Base-by-base conservation (phyloP, 345 rosid genomes). In the Microthlaspi erraticum region DNA sequence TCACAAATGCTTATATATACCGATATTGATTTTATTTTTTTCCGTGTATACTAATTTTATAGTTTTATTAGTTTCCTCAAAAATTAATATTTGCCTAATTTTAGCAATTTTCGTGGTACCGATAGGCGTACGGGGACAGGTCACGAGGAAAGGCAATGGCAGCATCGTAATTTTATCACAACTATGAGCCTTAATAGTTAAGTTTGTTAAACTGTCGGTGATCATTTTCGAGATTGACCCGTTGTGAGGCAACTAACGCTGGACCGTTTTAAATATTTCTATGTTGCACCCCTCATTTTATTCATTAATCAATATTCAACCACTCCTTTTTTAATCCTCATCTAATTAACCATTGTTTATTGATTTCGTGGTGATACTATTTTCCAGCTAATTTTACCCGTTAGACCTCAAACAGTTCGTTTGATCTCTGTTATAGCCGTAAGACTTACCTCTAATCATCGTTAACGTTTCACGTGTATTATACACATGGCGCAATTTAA, bases 21-120 rank as follows among this genome's bases (percentile, higher is more conserved):
- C 20, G 13, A 63, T 34, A 37, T 36, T 36, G 16, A 60, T 34
- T 52, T 63, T 2, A 1, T 9, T 1, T 23, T n/a, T 46, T 73
- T 54, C 48, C 65, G 43, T 57, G 66, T 53, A 14, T 17, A 60
- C 59, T 64, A 64, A 57, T 49, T 58, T 46, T 56, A 38, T 58
- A 34, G 60, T 65, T 29, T 57, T 33, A 14, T 65, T 58, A 34
- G 60, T 65, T 29, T 57, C 41, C 19, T 65, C 46, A 6, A 9
- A 29, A 50, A 34, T 3, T 20, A n/a, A 3, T 10, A 20, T 11
- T 75, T 26, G 29, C 36, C 64, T 63, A 61, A 62, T 14, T 26
- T 45, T 68, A 75, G 74, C 18, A 76, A 76, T 63, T 76, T 76
- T 70, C 42, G 75, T 63, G 75, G 79, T 76, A 76, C 79, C 56